phyloP scores from a whole-genome alignment of 2,329 filamentous ascomycete species.

The Chaetomium sp. region DNA sequence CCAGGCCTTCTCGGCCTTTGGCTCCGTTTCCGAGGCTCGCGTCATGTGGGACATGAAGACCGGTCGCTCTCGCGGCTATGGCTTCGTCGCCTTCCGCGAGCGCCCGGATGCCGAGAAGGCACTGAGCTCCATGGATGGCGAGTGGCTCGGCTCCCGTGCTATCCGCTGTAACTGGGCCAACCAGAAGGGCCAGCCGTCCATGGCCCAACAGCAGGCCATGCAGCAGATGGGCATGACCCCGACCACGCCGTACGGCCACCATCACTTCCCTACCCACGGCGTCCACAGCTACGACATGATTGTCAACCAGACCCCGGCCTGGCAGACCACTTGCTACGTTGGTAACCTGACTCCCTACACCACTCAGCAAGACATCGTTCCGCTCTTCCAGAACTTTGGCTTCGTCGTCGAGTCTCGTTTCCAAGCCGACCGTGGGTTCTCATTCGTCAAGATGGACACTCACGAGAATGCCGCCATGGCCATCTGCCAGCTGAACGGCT shows the following conservation, averaged over 20 bases:
- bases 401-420: conserved; percentile 97
- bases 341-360: conserved; percentile 98
- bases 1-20: conserved; percentile 95
- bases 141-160: conserved; percentile 96
- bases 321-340: conserved; percentile 98
- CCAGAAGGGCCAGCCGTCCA: conserved; percentile 99
- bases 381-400: conserved; percentile 97
- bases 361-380: conserved; percentile 93
- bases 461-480: conserved; percentile 98
- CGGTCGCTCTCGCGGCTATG: conserved; percentile 92
- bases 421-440: conserved; percentile 96
- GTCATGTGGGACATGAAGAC: conserved; percentile 99
- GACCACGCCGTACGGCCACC: conserved; percentile 92
- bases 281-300: conserved; percentile 98
- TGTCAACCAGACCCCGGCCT: conserved; percentile 88
- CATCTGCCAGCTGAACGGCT: conserved; percentile 96
- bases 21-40: conserved; percentile 92
- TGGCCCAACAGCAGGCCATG: conserved; percentile 97
- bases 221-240: conserved; percentile 97
- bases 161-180: conserved; percentile 99
- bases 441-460: conserved; percentile 98
- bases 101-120: conserved; percentile 93
- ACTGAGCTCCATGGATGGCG: conserved; percentile 95
- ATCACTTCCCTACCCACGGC: conserved; percentile 96
- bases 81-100: conserved; percentile 96